Evolutionary conservation across 371 early-diverging fungal species (phyloP).

Genomic region (Mucor racemosus): DNA sequence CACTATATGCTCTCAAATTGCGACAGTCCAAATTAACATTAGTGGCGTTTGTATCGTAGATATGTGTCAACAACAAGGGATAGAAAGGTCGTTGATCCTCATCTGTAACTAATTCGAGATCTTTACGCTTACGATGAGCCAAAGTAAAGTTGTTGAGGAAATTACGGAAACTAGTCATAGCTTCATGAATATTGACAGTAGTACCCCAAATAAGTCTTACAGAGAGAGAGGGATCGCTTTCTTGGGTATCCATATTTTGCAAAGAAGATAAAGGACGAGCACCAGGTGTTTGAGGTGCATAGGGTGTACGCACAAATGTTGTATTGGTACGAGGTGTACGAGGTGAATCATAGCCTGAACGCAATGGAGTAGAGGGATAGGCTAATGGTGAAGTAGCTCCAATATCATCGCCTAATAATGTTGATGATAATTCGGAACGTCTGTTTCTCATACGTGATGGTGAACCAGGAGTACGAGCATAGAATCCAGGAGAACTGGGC

Average conservation of each 20-base stretch:
- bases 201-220: conserved; percentile 98
- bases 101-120: conserved; percentile 40
- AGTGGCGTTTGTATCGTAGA: conserved; percentile 54
- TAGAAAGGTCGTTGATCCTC: conserved; percentile 73
- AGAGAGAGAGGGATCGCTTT: conserved; percentile 49
- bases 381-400: conserved; percentile 43
- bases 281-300: conserved; percentile 31
- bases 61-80: conserved; percentile 65
- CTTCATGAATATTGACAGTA: conserved; percentile 93
- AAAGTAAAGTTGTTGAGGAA: conserved; percentile 85
- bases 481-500: conserved; percentile 32
- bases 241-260: conserved; percentile 40
- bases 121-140: conserved; percentile 61
- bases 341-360: conserved; percentile 21
- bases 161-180: conserved; percentile 86
- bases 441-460: conserved; percentile 38
- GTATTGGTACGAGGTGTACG: conserved; percentile 37
- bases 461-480: conserved; percentile 44
- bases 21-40: conserved; percentile 91
- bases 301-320: conserved; percentile 48
- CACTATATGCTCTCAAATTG: conserved; percentile 78
- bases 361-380: conserved; percentile 50
- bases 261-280: conserved; percentile 19
- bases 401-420: conserved; percentile 43
- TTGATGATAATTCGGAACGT: conserved; percentile 50